These are phyloP conservation scores for Colletotrichum sp. DNA, from an alignment of 2,329 filamentous ascomycete species.

Conservation along the genomic window DNA sequence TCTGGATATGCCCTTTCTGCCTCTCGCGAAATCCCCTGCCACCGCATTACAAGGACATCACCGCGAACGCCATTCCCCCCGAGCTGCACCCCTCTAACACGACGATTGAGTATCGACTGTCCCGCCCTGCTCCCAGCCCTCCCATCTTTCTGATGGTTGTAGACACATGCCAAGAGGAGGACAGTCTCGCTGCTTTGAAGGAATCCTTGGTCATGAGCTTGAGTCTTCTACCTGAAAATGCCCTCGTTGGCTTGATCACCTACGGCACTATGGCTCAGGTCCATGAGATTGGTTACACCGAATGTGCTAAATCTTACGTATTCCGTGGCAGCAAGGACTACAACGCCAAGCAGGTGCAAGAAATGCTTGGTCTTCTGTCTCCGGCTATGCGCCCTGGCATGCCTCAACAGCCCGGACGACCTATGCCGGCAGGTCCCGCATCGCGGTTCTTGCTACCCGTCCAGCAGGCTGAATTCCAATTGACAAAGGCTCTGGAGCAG, in stretches of 20 bases:
- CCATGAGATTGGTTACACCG: constrained; percentile 96
- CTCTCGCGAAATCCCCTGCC: constrained; percentile 83
- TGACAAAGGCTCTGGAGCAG: constrained; percentile 94
- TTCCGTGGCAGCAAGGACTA: constrained; percentile 99
- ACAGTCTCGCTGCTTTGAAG: constrained; percentile 81
- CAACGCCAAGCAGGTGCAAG: constrained; percentile 97
- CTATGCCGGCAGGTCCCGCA: constrained; percentile 78
- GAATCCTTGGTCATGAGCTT: constrained; percentile 88
- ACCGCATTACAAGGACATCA: constrained; percentile 90
- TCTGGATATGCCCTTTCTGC: constrained; percentile 92
- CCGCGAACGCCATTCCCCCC: constrained; percentile 79
- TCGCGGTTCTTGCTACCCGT: constrained; percentile 93
- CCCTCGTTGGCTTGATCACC: constrained; percentile 82
- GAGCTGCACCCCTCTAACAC: constrained; percentile 84
- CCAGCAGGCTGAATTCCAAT: constrained; percentile 94
- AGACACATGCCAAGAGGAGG: constrained; percentile 87
- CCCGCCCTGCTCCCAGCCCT: constrained; percentile 78
- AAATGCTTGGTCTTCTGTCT: constrained; percentile 89
- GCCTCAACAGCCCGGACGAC: constrained; percentile 76
- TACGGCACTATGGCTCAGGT: constrained; percentile 97
- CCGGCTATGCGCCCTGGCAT: constrained; percentile 76
- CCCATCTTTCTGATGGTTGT: constrained; percentile 89
- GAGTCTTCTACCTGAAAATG: constrained; percentile 80
- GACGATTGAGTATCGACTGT: constrained; percentile 87
- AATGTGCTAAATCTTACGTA: constrained; percentile 98